Base-by-base conservation (phyloP, 2,329 filamentous ascomycete genomes). In the Metarhizium guizhouense region DNA sequence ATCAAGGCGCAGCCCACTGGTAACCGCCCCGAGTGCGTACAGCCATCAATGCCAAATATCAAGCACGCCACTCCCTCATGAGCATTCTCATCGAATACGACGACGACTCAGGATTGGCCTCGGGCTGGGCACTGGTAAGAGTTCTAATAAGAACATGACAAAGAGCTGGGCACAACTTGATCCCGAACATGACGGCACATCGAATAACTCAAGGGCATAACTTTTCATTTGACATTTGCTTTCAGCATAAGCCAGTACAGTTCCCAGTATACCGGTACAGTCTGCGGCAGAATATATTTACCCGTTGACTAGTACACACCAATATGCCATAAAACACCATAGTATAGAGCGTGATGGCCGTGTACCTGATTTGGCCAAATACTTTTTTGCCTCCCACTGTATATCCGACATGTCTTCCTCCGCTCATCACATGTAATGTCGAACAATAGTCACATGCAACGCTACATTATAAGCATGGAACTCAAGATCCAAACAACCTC, bases 81-180 rank as follows among this genome's bases (percentile, higher is more conserved):
- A 36, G 34, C 1, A 1, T 36, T 13, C 1, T 36, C 34, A n/a
- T 43, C 40, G 40, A 43, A 14, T 43, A 16, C 40, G 40, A 43
- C 3, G 7, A 8, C 6, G 11, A n/a, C 16, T 6, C 40, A 43
- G 40, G 6, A 6, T 14, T 18, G 10, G 40, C 1, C 40, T n/a
- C 16, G 14, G 47, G 51, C 14, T 56, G 55, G 55, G 51, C 53
- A 43, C 4, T 56, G 14, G 30, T 54, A 14, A 38, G 47, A 2
- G 32, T 54, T 4, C 20, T 52, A 54, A 54, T 6, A 48, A 32
- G 10, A 54, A 25, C 2, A 42, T 54, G 52, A 47, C 54, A 36
- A 40, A 47, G 30, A 40, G 32, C 25, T 54, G 55, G 55, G 51
- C 38, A 7, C n/a, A 20, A 43, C 47, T 56, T 4, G 55, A 56